These are phyloP conservation scores for Alternaria alternata DNA, from an alignment of 2,329 filamentous ascomycete genomes.

Conservation along the genomic window DNA sequence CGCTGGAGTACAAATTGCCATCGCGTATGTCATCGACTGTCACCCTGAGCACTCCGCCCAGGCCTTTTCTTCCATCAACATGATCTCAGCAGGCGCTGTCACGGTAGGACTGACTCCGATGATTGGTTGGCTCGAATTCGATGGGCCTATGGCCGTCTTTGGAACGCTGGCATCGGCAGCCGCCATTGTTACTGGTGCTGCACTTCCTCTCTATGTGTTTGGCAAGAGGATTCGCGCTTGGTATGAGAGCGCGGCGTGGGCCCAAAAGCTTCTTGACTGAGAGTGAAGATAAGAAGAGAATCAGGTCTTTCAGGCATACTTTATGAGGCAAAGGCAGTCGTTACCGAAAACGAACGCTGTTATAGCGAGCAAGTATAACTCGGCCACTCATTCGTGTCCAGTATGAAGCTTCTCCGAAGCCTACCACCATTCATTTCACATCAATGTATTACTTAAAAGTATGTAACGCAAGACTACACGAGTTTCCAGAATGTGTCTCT, in stretches of 20 bases:
- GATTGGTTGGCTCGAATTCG: too few species aligned
- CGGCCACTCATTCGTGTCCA: neutral
- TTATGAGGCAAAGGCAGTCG: neutral
- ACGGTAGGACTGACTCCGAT: neutral
- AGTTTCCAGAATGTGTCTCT: neutral
- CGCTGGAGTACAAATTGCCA: constrained; percentile 13
- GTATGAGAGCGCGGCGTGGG: constrained; percentile 18
- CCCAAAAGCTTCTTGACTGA: constrained; percentile 18
- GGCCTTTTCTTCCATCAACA: constrained; percentile 18
- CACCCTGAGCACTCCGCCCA: constrained; percentile 22
- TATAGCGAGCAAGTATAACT: neutral
- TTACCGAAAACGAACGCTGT: neutral
- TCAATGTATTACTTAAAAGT: neutral
- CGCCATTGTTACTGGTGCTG: constrained; percentile 6
- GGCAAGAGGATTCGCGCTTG: constrained; percentile 24
- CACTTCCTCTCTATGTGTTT: constrained; percentile 20
- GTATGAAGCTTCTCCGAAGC: neutral
- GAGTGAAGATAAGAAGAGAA: neutral
- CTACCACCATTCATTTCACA: neutral
- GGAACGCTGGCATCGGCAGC: constrained; percentile 8
- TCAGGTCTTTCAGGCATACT: neutral
- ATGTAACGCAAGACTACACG: neutral
- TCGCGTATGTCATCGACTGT: constrained; percentile 25
- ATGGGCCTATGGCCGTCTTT: neutral
- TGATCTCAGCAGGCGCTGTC: constrained; percentile 10